phyloP scores from a whole-genome alignment of 169 alveolate species.

The Eimeria maxima region DNA sequence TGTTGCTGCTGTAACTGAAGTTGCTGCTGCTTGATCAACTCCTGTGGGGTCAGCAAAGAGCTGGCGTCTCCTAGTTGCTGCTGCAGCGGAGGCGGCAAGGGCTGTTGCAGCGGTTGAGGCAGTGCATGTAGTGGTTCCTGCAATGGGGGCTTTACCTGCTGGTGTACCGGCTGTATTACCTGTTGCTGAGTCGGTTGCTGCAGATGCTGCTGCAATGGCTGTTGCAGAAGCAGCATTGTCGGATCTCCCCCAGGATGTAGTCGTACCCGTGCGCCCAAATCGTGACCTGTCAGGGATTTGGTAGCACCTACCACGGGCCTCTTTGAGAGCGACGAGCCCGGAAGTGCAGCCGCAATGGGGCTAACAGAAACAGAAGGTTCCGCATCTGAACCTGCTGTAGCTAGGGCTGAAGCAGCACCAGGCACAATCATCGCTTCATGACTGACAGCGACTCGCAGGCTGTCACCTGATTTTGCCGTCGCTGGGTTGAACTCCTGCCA shows the following conservation, averaged over 20 bases:
- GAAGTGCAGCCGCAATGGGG: conserved; percentile 24
- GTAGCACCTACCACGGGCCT: conserved; percentile 11
- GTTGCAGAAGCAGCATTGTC: conserved; percentile 39
- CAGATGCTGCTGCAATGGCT: conserved; percentile 20
- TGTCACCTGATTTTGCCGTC: neutral
- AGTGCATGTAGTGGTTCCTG: conserved; percentile 20
- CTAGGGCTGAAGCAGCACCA: conserved; percentile 14
- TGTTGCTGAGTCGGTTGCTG: conserved; percentile 42
- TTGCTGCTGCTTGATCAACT: conserved; percentile 62
- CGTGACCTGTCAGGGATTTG: neutral
- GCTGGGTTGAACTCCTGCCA: conserved; percentile 16
- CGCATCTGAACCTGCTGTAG: conserved; percentile 17
- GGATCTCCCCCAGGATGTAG: conserved; percentile 33
- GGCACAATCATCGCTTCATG: conserved; percentile 6
- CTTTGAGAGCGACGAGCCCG: neutral
- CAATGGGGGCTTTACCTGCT: conserved; percentile 33
- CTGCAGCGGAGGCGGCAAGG: conserved; percentile 13
- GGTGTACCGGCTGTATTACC: conserved; percentile 52
- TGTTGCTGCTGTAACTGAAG: conserved; percentile 63
- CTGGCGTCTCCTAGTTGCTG: conserved; percentile 20
- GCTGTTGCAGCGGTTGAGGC: conserved; percentile 15
- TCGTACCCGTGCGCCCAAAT: conserved; percentile 13
- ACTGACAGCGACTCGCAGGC: neutral
- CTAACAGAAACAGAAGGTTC: neutral
- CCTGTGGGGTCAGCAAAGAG: conserved; percentile 57